These are phyloP conservation scores for Geotrichum histeridarum DNA, from an alignment of 1,139 yeast species.

Conservation along the genomic window DNA sequence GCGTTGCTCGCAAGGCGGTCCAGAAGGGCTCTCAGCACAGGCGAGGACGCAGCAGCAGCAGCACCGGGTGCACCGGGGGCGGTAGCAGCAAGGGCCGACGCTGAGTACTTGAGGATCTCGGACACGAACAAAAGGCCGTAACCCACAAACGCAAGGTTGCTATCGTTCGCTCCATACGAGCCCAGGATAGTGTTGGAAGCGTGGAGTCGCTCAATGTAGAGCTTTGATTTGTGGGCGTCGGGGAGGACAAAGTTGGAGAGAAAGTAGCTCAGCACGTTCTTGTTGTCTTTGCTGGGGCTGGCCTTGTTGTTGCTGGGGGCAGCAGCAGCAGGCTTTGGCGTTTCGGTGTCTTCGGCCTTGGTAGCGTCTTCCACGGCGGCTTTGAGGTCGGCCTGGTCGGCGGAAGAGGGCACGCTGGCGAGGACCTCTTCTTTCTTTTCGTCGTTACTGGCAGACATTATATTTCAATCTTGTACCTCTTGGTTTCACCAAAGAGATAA, in stretches of 20 bases:
- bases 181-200: constrained; percentile 13
- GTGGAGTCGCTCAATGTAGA: constrained; percentile 10
- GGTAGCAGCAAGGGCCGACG: constrained; percentile 6
- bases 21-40: background rate
- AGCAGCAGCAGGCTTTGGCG: too few relatives aligned
- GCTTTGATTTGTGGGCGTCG: background rate
- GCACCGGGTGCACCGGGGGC: constrained; percentile 12
- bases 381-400: too few relatives aligned
- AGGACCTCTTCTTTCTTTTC: too few relatives aligned
- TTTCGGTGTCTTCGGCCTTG: too few relatives aligned
- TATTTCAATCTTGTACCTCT: too few relatives aligned
- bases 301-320: background rate
- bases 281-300: background rate
- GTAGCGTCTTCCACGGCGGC: too few relatives aligned
- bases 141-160: constrained; percentile 30
- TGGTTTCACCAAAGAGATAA: too few relatives aligned
- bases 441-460: too few relatives aligned
- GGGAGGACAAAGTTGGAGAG: constrained; percentile 14
- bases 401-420: too few relatives aligned
- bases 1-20: background rate
- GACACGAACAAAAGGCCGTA: constrained; percentile 30
- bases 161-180: constrained; percentile 21
- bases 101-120: constrained; percentile 23
- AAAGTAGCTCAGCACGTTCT: constrained; percentile 5
- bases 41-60: constrained; percentile 3